Base-by-base conservation (phyloP, 805 yeast genomes). In the Saccharomycopsis guyanensis region DNA sequence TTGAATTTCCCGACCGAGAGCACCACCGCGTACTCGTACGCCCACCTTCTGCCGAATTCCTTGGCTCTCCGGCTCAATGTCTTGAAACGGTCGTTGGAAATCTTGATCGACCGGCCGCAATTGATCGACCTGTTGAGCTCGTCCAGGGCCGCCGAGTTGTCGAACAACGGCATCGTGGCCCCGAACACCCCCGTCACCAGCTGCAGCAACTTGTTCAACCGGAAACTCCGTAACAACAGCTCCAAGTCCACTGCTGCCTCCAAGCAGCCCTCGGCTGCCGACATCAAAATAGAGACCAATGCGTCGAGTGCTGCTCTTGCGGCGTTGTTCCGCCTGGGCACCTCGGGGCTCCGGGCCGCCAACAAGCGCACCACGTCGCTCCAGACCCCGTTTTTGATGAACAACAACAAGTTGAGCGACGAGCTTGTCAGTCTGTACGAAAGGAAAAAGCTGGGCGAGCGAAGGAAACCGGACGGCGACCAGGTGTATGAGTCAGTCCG, bases 1-100 rank as follows among this genome's bases (percentile, higher is more conserved):
- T 59, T 80, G 34, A 73, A 70, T 51, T 82, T 86, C 57, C 87
- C 91, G 3, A 77, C 79, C 22, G 88, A 83, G 55, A 83, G 93
- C 10, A 76, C 93, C 1, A 89, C 84, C 59, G 83, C 94, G 1
- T 86, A 83, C 58, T 85, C 95, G 0, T 86, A 86, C 59, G 86
- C 93, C 2, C 85, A 83, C 45, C 65, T 86, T 46, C 80, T 91
- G 1, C 93, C 89, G 7, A 83, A 84, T 58, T 82, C 94, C 1
- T 62, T 86, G 46, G 86, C 93, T 0, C 73, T 85, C 40, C 68
- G 95, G 46, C 63, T 86, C 50, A 80, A 80, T 46, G 88, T 85
- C 13, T 66, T 86, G 55, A 84, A 80, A 57, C 66, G 93, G 54
- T 82, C 94, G 4, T 63, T 86, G 44, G 87, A 86, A 59, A 82